Conservation (phyloP, 305 asterid genomes). For the Fraxinus floribunda region DNA sequence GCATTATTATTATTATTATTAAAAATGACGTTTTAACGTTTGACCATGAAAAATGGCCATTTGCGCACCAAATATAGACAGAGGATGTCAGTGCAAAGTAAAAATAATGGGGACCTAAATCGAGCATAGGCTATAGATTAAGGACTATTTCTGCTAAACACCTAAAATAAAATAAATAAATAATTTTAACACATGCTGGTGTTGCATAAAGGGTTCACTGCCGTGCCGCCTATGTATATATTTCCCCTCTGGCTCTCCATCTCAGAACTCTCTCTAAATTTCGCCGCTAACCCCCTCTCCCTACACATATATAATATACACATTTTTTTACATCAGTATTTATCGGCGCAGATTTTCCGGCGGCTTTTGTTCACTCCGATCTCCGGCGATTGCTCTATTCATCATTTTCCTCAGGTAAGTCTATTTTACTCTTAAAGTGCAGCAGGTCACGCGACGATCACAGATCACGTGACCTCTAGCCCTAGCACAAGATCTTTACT, state of each 20-base stretch:
- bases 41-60: background rate
- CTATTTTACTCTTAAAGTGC: conserved; percentile 17
- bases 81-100: background rate
- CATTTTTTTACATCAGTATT: background rate
- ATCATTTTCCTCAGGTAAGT: conserved; percentile 35
- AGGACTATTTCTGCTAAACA: background rate
- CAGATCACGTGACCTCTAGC: conserved; percentile 50
- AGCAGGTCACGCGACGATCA: conserved; percentile 29
- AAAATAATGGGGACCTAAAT: background rate
- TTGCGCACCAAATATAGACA: background rate
- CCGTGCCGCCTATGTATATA: background rate
- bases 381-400: conserved; percentile 44
- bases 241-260: background rate
- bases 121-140: background rate
- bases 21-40: background rate
- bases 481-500: conserved; percentile 35
- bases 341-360: conserved; percentile 21
- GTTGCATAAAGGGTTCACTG: background rate
- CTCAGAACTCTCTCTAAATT: background rate
- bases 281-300: background rate
- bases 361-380: conserved; percentile 18
- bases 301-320: background rate
- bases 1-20: background rate
- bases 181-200: background rate
- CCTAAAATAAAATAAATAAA: background rate